Evolutionary conservation across 768 basidiomycete species (phyloP).

Genomic region (Cytidiella melzeri): DNA sequence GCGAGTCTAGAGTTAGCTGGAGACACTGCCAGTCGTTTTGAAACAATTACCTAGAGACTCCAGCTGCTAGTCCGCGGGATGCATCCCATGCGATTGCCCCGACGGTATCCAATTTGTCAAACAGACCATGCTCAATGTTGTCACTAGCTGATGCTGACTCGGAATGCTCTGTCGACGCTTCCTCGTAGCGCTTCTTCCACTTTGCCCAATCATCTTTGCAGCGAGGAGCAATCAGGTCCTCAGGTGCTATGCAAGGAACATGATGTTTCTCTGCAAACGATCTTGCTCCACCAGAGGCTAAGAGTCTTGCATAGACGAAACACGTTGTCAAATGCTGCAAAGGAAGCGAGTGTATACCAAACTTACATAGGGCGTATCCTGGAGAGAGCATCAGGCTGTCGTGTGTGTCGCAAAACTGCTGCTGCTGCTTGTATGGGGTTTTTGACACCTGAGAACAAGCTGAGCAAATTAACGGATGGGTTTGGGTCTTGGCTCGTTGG

Average conservation of each 20-base stretch:
- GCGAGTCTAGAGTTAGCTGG: too few species aligned
- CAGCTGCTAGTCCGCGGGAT: conserved; percentile 48
- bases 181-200: conserved; percentile 48
- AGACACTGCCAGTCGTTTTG: too few species aligned
- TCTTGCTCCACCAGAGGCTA: conserved; percentile 57
- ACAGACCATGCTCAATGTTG: conserved; percentile 11
- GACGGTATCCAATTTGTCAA: conserved; percentile 68
- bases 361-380: conserved; percentile 67
- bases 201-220: conserved; percentile 50
- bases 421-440: conserved; percentile 65
- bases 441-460: conserved; percentile 43
- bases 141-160: conserved; percentile 1
- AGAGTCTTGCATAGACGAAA: conserved; percentile 34
- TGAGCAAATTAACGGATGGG: neutral
- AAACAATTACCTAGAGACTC: conserved; percentile 72
- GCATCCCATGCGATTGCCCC: conserved; percentile 62
- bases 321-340: too few species aligned
- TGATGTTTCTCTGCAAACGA: conserved; percentile 39
- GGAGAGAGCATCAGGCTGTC: conserved; percentile 43
- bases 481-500: neutral
- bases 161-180: neutral
- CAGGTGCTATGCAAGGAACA: conserved; percentile 33
- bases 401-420: conserved; percentile 48
- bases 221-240: conserved; percentile 42
- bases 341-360: too few species aligned